phyloP scores from a whole-genome alignment of 108 stramenopile species.

The Nitzschia palea region DNA sequence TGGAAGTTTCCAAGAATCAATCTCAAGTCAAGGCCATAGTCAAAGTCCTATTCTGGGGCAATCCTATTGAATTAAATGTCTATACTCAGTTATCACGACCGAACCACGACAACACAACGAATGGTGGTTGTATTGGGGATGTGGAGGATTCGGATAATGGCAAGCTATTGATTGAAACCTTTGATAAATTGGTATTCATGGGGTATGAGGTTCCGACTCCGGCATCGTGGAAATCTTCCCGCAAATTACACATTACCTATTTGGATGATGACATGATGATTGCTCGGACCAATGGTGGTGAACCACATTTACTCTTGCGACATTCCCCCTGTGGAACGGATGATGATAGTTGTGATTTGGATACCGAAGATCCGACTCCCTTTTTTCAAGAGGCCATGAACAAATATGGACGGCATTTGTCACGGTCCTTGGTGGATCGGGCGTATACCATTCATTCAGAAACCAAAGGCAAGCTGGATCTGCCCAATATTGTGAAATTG shows the following conservation, averaged over 20 bases:
- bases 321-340: constrained; percentile 1
- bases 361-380: not conserved
- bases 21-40: constrained; percentile 3
- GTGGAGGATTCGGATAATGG: no score
- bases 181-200: not conserved
- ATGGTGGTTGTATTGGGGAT: no score
- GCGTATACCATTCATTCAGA: not conserved
- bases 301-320: not conserved
- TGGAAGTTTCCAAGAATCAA: not conserved
- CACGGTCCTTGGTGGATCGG: not conserved
- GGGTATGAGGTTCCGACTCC: not conserved
- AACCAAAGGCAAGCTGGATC: not conserved
- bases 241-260: not conserved
- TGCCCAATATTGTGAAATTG: not conserved
- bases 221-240: not conserved
- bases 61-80: not conserved
- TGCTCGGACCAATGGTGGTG: not conserved
- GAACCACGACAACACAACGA: not conserved
- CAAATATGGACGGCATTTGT: constrained; percentile 1
- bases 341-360: constrained; percentile 1
- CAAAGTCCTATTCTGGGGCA: not conserved
- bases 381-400: not conserved
- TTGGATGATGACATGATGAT: constrained; percentile 4
- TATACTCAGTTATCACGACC: not conserved
- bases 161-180: not conserved